phyloP scores from a whole-genome alignment of 169 alveolate species.

The Neospora caninum region DNA sequence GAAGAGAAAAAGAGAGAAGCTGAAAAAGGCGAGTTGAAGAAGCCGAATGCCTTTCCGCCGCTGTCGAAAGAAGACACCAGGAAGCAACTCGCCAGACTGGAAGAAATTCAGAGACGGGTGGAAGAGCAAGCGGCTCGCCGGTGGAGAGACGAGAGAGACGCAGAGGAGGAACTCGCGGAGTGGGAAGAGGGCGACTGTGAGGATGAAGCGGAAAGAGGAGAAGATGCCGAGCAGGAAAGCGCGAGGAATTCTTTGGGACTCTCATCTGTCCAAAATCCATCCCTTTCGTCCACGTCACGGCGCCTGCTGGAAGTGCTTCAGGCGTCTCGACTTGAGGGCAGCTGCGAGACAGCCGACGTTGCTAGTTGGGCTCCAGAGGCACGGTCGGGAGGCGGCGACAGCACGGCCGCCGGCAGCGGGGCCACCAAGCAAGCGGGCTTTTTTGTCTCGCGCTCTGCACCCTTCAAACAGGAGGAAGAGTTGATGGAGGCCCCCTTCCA shows the following conservation, averaged over 20 bases:
- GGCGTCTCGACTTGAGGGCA: neutral
- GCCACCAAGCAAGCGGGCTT: neutral
- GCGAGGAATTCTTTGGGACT: neutral
- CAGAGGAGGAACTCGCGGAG: neutral
- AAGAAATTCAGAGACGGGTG: neutral
- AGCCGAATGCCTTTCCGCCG: neutral
- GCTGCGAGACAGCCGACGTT: neutral
- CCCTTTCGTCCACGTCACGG: neutral
- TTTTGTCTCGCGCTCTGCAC: neutral
- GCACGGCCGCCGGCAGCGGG: neutral
- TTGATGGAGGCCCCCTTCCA: neutral
- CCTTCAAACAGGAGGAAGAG: neutral
- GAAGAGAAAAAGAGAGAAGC: neutral
- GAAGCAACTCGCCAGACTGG: neutral
- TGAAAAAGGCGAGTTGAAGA: neutral
- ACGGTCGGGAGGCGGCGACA: neutral
- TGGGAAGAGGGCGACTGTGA: neutral
- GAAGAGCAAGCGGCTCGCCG: neutral
- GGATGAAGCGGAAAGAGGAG: neutral
- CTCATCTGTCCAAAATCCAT: neutral
- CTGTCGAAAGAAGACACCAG: neutral
- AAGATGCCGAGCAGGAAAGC: neutral
- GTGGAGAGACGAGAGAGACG: constrained; percentile 2
- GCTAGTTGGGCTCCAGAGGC: neutral
- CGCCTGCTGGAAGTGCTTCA: neutral